Evolutionary conservation across 108 stramenopile genomes (phyloP), one percentile per base, ranked within the genome.

Genomic region (Chaetoceros tenuissimus): DNA sequence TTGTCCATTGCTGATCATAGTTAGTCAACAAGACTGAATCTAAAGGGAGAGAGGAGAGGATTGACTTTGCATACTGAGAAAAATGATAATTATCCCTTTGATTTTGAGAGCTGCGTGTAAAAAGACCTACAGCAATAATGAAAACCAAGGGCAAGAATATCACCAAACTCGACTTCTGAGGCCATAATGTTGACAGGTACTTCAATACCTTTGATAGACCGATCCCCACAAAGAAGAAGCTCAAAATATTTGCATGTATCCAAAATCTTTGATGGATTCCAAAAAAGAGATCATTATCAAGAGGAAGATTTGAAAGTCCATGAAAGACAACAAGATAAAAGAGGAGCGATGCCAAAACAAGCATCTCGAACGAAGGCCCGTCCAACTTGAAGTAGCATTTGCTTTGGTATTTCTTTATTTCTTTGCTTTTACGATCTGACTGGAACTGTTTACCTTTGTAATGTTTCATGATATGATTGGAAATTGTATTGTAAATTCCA

Each of bases 1-100:
- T 80, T 7, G 89, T 87, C 84, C 86, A 91, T 46, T 82, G 70
- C 68, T 85, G 84, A 43, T 90, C 89, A 64, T 87, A 87, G 57
- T 87, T 87, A 20, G 85, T 75, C 19, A 90, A 56, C 18, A 90
- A 43, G 2, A 87, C 48, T 2, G 84, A 70, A 29, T 73, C 27
- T 31, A 25, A 19, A 1, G 89, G 89, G n/a, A 90, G 52, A 1
- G 79, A 64, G 2, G 65, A 69, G 3, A 90, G 50, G 25, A 90
- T 61, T 1, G 84, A 82, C 46, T 48, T 55, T 18, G 85, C 85
- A 71, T 90, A 87, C 27, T 59, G 55, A 30, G 50, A 65, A 66
- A 90, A 87, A 53, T 73, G 57, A 16, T 21, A 10, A 51, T 66
- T 72, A 8, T 44, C 31, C 25, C 68, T 69, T 29, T 72, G 71